These are phyloP conservation scores for Scedosporium dehoogii DNA, from an alignment of 2,329 filamentous ascomycete species.

Conservation along the genomic window DNA sequence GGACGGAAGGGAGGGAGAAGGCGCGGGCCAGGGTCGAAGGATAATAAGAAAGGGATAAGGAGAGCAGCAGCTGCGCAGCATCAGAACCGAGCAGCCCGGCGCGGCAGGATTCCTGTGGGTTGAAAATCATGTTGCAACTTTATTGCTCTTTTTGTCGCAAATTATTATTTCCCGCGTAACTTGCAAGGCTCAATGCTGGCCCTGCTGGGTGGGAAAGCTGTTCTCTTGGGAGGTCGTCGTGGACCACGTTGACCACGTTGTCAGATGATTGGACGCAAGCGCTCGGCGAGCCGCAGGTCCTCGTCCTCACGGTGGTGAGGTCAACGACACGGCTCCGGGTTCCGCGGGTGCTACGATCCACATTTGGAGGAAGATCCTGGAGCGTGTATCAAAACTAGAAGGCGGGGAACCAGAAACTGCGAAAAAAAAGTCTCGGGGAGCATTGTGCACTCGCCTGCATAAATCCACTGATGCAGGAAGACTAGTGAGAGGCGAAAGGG, in stretches of 20 bases:
- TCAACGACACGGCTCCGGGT: constrained; percentile 1
- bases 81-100: not conserved
- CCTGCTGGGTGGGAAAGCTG: not conserved
- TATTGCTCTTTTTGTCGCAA: not conserved
- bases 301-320: not conserved
- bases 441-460: not conserved
- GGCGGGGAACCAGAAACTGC: not conserved
- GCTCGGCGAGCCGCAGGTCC: not conserved
- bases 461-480: not conserved
- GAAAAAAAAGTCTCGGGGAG: not conserved
- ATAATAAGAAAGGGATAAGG: not conserved
- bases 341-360: not conserved
- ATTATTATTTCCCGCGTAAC: not conserved
- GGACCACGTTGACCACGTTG: constrained; percentile 7
- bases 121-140: not conserved
- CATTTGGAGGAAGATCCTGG: not conserved
- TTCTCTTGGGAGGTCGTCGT: not conserved
- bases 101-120: not conserved
- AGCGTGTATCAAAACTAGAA: not conserved
- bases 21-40: not conserved
- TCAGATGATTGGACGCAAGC: constrained; percentile 6
- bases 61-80: not conserved
- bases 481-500: not conserved
- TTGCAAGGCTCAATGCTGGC: not conserved
- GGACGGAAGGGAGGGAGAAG: not conserved